Conservation (phyloP, 768 basidiomycete genomes). For the Baorangia bicolor region DNA sequence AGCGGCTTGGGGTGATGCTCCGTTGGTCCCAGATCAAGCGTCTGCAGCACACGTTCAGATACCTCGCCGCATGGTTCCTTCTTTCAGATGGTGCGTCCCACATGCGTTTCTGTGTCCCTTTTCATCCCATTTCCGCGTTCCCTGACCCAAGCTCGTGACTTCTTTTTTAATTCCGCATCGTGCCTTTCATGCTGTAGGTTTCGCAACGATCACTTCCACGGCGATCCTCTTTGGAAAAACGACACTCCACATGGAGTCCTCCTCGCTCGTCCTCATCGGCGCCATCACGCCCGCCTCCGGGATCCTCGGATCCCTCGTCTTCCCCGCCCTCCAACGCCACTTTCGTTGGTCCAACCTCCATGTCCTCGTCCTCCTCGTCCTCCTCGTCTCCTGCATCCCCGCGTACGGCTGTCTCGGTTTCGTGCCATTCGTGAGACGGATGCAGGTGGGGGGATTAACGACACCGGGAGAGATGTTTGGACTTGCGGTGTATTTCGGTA, state of each 20-base stretch:
- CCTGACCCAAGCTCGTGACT: not conserved
- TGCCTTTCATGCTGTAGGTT: conserved; percentile 45
- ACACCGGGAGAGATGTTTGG: conserved; percentile 84
- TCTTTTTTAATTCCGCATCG: not conserved
- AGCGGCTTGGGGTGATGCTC: conserved; percentile 71
- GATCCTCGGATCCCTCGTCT: conserved; percentile 80
- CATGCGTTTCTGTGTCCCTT: not conserved
- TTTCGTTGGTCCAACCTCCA: conserved; percentile 64
- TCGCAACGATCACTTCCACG: conserved; percentile 90
- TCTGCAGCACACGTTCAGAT: conserved; percentile 82
- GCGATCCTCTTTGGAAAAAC: conserved; percentile 94
- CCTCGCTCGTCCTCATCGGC: conserved; percentile 76
- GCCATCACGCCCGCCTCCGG: conserved; percentile 76
- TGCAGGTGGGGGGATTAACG: conserved; percentile 68
- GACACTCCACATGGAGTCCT: conserved; percentile 73
- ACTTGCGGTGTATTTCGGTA: conserved; percentile 81
- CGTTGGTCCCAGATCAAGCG: conserved; percentile 67
- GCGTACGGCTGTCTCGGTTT: conserved; percentile 85
- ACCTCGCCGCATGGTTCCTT: conserved; percentile 92
- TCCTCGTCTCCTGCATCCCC: conserved; percentile 65
- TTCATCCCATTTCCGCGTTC: not conserved
- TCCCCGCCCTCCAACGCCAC: conserved; percentile 70
- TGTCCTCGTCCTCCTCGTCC: conserved; percentile 65
- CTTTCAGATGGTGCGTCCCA: conserved; percentile 75
- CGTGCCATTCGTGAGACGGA: conserved; percentile 48